These are phyloP conservation scores for Eimeria maxima DNA, from an alignment of 169 alveolate genomes.

Conservation along the genomic window DNA sequence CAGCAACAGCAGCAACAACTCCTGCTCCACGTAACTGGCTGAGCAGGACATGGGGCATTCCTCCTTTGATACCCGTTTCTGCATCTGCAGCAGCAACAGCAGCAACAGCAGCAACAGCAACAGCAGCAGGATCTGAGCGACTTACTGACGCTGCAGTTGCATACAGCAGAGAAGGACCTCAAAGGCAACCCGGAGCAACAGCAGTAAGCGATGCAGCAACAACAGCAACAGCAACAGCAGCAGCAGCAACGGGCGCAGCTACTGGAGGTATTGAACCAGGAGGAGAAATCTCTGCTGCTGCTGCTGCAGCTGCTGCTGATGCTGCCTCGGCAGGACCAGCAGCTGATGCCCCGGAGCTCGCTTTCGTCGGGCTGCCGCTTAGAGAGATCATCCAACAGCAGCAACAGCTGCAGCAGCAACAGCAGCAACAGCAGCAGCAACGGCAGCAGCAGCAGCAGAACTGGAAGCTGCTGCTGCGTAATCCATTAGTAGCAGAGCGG, in stretches of 20 bases:
- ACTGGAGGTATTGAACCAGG: not conserved
- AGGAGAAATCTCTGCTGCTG: not conserved
- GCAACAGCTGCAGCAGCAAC: constrained; percentile 9
- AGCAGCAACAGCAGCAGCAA: not conserved
- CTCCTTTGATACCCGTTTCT: not conserved
- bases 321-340: no score
- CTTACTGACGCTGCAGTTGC: not conserved
- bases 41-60: constrained; percentile 35
- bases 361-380: not conserved
- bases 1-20: no score
- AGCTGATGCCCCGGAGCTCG: not conserved
- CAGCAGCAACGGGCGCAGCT: not conserved
- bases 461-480: constrained; percentile 41
- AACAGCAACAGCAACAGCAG: not conserved
- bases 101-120: not conserved
- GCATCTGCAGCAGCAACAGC: constrained; percentile 11
- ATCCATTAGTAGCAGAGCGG: constrained; percentile 37
- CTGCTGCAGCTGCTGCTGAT: not conserved
- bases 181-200: not conserved
- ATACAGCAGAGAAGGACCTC: not conserved
- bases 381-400: not conserved
- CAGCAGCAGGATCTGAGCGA: not conserved
- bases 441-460: constrained; percentile 14
- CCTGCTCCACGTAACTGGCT: constrained; percentile 42
- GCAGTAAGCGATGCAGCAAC: not conserved